Evolutionary conservation across 805 yeast species (phyloP), one percentile per base, ranked within the genome.

Genomic region (Helenozyma baotianmanensis): DNA sequence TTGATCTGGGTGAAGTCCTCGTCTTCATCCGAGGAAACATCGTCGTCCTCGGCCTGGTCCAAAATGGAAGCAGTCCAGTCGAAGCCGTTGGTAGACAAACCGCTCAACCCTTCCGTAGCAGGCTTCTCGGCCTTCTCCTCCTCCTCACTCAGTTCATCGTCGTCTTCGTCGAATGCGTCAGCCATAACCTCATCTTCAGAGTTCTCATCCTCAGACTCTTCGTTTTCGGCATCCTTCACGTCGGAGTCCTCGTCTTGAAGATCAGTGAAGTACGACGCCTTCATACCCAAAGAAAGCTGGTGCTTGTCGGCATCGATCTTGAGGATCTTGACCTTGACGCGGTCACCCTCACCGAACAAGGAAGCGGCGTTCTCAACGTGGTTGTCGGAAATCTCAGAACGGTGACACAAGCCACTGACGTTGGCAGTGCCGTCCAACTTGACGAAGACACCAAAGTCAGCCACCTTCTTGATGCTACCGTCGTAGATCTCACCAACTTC

Each of bases 1-100:
- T 60, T 64, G 55, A 48, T 74, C 32, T 72, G 76, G 35, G 74
- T 81, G 22, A 69, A 72, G 35, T 74, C 82, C 29, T 72, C 79
- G 9, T 75, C 76, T 10, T 74, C 83, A 11, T 70, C 73, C 5
- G 75, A 74, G 2, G 72, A 69, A 3, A 68, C 72, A 15, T 65
- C 74, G 3, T 62, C 69, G 13, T 70, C 79, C 38, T 75, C 79
- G 13, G 82, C 85, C 61, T 85, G 94, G 47, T 85, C 95, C 42
- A 88, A 68, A 45, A 86, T 78, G 25, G 85, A 80, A 2, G 95
- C 95, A 28, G 95, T 82, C 98, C 98, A 92, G 58, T 92, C 96
- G 50, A 92, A 92, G 3, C 94, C 94, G 48, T 78, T 80, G 24
- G 94, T 81, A 13, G 88, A 78, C 36, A 92, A 70, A 6, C 95